Base-by-base conservation (phyloP, 148 eudicot genomes). In the Silene conica region DNA sequence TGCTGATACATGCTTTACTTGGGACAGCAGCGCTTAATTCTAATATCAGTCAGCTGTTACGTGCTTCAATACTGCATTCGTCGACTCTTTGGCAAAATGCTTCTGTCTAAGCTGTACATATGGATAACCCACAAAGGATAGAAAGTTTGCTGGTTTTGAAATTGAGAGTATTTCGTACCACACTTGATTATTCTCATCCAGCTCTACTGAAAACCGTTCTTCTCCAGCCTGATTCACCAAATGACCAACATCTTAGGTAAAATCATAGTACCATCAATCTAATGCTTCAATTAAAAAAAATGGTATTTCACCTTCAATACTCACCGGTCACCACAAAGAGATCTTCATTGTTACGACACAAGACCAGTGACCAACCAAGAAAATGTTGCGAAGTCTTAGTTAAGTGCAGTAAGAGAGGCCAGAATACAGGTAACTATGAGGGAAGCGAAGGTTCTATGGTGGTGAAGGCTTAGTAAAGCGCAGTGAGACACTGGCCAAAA, bases 131-230 rank as follows among this genome's bases (percentile, higher is more conserved):
- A 94, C 55, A 64, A 80, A 65, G 31, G 96, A 88, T 12, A 94
- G 91, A 60, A 86, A 69, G 74, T 87, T 86, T 13, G 92, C 93
- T 15, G 98, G 97, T 87, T 89, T 94, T 0, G 98, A 94, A 56
- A 94, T 86, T 19, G 98, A 91, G 72, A 91, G 85, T 77, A 91
- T 87, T 81, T 94, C 98, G 58, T 94, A 94, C 97, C 98, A 94
- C 20, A 94, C 98, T 82, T 88, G 87, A 70, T 89, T 81, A 57
- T 89, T 76, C 63, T 92, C 89, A 65, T 91, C 97, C 79, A 94
- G 74, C 85, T 90, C 86, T 45, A 94, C 79, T 9, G 93, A 87
- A 83, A 94, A 94, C 1, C 97, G 91, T 68, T 94, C 98, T 84
- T 94, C 97, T 67, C 98, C 98, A 62, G 93, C 96, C 98, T 91